Evolutionary conservation across 805 yeast species (phyloP), one percentile per base, ranked within the genome.

Genomic region (Grigorovia yakushimaensis): DNA sequence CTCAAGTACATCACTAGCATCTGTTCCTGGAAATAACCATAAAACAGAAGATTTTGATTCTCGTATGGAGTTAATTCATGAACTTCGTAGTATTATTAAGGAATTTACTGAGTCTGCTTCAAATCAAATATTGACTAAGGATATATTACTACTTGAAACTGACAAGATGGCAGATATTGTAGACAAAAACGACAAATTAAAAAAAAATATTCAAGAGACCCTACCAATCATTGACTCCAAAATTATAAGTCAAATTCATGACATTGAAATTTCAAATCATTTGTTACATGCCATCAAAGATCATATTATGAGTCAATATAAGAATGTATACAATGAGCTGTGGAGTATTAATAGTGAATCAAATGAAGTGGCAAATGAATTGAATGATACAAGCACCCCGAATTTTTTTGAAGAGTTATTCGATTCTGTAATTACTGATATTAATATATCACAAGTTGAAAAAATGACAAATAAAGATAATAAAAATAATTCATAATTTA

Each of bases 211-310:
- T 19, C 71, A 73, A 38, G 63, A 59, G n/a, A 77, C 74, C 44
- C 62, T 88, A 5, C 84, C 86, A 4, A 72, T 77, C 30, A 61
- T 82, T 39, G 71, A 76, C 49, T 61, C 69, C 1, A 76, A 79
- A 51, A 74, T 84, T 35, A 61, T 65, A 24, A 55, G 65, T n/a
- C 83, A 77, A 57, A 72, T 87, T 44, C 65, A 68, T 10, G 93
- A 88, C 54, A 49, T 50, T 7, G 74, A 73, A 21, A 74, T 81
- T 13, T 66, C 73, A 4, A 69, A 67, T 17, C 71, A 76, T 48
- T 64, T 83, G 45, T 62, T 83, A 39, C 86, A 82, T 57, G 84
- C 88, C 11, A 70, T 81, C 27, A 83, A 79, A 56, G 85, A 82
- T 49, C 69, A 77, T 39, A 69, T 84, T 8, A 60, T 77, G 17